Evolutionary conservation across 2,329 filamentous ascomycete species (phyloP).

Genomic region (Fusarium keratoplasticum): DNA sequence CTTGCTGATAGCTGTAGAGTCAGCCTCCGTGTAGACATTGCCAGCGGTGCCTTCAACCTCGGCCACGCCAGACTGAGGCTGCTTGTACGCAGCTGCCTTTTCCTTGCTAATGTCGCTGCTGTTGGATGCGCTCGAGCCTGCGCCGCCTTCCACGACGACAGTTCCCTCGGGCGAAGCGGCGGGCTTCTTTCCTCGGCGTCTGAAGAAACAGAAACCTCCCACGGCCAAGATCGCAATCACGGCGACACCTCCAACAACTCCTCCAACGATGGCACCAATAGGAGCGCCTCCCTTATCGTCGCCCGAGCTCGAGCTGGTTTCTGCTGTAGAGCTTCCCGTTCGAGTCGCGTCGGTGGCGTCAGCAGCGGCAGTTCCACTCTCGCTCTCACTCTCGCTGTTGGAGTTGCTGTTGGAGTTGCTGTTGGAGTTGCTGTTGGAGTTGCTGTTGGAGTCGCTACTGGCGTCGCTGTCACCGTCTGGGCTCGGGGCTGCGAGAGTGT

Average conservation of each 20-base stretch:
- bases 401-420: neutral
- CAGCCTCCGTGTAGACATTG: constrained; percentile 15
- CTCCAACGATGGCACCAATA: constrained; percentile 28
- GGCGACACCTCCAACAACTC: constrained; percentile 29
- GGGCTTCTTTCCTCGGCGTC: constrained; percentile 7
- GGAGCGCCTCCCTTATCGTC: constrained; percentile 2
- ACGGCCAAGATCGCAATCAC: constrained; percentile 29
- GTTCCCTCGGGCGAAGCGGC: neutral
- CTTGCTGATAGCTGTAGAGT: neutral
- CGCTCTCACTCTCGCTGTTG: neutral
- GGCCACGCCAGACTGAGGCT: neutral
- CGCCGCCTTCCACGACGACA: neutral
- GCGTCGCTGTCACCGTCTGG: neutral
- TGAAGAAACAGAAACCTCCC: constrained; percentile 22
- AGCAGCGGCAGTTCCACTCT: neutral
- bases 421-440: neutral
- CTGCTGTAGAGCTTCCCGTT: constrained; percentile 1
- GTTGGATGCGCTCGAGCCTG: neutral
- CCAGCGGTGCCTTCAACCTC: constrained; percentile 19
- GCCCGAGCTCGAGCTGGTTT: neutral
- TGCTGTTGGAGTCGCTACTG: neutral
- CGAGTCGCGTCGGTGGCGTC: neutral
- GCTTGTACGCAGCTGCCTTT: neutral
- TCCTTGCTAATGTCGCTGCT: neutral
- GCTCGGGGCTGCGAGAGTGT: constrained; percentile 23